A percentile compares a stretch with the other conserved stretches of the same genome.
Conservation (phyloP, 139 green algal genomes). For the Limnomonas spitsbergensis region DNA sequence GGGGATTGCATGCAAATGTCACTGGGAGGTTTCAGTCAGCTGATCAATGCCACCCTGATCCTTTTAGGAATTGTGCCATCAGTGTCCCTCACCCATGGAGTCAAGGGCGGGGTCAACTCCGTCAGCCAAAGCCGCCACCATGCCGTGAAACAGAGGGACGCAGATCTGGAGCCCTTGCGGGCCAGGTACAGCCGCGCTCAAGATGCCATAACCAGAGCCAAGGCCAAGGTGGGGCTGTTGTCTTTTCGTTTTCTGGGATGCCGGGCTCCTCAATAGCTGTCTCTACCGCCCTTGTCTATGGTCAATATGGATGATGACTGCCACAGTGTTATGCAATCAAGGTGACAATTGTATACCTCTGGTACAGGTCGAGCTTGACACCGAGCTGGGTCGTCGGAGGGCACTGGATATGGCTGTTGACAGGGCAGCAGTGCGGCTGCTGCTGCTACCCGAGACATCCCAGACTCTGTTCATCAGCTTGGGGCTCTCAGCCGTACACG, state of each 20-base stretch:
- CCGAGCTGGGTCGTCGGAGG: slow-evolving; percentile 30
- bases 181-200: not conserved
- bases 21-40: too few species aligned
- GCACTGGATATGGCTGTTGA: slow-evolving; percentile 43
- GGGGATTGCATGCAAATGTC: not conserved
- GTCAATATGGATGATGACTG: not conserved
- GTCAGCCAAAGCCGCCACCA: too few species aligned
- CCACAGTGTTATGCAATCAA: not conserved
- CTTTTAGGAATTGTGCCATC: too few species aligned
- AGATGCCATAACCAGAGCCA: not conserved
- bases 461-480: slow-evolving; percentile 12
- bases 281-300: not conserved
- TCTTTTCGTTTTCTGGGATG: not conserved
- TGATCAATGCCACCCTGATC: too few species aligned
- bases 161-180: slow-evolving; percentile 75
- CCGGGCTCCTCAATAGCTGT: not conserved
- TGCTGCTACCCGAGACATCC: slow-evolving; percentile 9
- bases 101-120: too few species aligned
- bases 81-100: too few species aligned
- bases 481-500: not conserved
- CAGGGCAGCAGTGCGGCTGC: slow-evolving; percentile 26
- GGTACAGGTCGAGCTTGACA: slow-evolving; percentile 33
- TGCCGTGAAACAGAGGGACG: slow-evolving; percentile 73
- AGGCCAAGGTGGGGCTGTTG: not conserved
- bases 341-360: too few species aligned